Base-by-base conservation (phyloP, 2,329 filamentous ascomycete species). In the Alternaria novae-zelandiae region DNA sequence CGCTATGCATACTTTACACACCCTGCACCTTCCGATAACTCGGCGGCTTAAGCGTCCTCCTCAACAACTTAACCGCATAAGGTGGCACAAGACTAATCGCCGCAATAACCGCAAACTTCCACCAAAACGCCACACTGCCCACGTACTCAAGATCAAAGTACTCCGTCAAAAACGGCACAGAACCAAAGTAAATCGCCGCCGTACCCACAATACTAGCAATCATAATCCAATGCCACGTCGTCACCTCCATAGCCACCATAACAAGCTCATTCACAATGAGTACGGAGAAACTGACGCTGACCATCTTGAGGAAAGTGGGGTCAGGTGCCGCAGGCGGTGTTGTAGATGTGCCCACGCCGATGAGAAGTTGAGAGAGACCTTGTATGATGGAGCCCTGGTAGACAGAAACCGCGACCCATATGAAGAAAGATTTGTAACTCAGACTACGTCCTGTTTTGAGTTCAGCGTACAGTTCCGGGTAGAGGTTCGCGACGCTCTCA, bases 341-440 rank as follows among this genome's bases (percentile, higher is more conserved):
- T 5, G 57, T 60, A 5, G 61, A 44, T 5, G 20, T 36, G 1
- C 49, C 82, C 74, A 92, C 89, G 65, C 92, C 90, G 4, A 96
- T 91, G 21, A 99, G 86, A 15, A 99, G 85, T 79, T 99, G 94
- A 1, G 91, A 90, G 12, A 97, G 86, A n/a, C 95, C 94, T 81
- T 99, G 95, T 74, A 99, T 98, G 77, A 98, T 90, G 68, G 92
- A 88, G 54, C 96, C 96, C 80, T 99, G 96, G 81, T 99, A 99
- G 70, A 99, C 89, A 41, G 92, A 96, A 11, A 99, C 93, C 15
- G 94, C 86, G 6, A 98, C 93, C 96, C 96, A 99, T 66, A 95
- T 89, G 83, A 97, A 97, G 83, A 99, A 99, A 11, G 94, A 97
- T 58, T 91, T 89, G 81, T 98, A 98, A 55, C 91, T 94, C 17